A percentile compares a stretch with the other conserved stretches of the same genome.
These are phyloP conservation scores for Carex sylvatica DNA, from an alignment of 202 grass and related monocot species.

Conservation along the genomic window DNA sequence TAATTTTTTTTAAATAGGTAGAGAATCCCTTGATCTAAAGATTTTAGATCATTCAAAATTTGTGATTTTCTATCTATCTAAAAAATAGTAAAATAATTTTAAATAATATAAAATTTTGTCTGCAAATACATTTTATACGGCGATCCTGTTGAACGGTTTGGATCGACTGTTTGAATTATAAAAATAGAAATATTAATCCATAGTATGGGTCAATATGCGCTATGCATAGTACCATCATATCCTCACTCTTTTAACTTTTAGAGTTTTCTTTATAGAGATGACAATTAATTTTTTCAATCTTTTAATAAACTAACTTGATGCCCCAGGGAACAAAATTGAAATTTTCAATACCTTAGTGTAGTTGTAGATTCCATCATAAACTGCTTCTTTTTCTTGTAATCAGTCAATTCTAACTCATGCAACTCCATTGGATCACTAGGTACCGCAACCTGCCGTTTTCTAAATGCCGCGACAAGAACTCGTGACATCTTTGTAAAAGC, in stretches of 20 bases:
- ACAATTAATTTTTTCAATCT: background rate
- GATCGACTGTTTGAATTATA: too few species aligned
- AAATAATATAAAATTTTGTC: too few species aligned
- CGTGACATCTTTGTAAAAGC: constrained; percentile 76
- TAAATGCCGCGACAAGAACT: constrained; percentile 49
- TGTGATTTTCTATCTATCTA: too few species aligned
- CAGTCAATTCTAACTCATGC: constrained; percentile 53
- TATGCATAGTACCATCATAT: too few species aligned
- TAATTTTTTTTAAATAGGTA: too few species aligned
- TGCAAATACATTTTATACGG: too few species aligned
- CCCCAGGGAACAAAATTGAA: background rate
- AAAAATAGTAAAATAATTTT: too few species aligned
- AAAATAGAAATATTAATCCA: too few species aligned
- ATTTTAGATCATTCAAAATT: too few species aligned
- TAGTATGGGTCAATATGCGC: too few species aligned
- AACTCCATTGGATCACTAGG: constrained; percentile 53
- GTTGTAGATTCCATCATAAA: constrained; percentile 46
- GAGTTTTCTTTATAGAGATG: background rate
- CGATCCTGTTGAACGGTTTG: too few species aligned
- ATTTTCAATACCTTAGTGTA: constrained; percentile 20
- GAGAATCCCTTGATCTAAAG: too few species aligned
- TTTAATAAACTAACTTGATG: background rate
- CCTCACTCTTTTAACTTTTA: background rate
- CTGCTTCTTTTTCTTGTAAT: constrained; percentile 48
- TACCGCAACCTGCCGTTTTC: constrained; percentile 32